These are phyloP conservation scores for Hibiscus tridactylites DNA, from an alignment of 345 rosid genomes.

Conservation along the genomic window DNA sequence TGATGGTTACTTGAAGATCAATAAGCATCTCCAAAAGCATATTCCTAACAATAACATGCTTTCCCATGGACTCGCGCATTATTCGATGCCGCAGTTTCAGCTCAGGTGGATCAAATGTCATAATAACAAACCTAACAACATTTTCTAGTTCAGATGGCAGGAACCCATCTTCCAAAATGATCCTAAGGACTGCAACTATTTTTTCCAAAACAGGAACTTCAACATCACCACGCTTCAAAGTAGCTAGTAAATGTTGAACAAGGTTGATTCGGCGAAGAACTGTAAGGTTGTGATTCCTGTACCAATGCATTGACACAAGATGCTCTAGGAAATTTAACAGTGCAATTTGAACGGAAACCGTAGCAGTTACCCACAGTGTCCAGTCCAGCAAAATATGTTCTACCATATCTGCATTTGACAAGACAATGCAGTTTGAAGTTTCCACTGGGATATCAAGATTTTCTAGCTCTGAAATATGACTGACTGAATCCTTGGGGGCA, in stretches of 20 bases:
- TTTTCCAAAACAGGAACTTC: slow-evolving; percentile 96
- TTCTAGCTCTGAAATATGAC: slow-evolving; percentile 95
- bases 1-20: slow-evolving; percentile 96
- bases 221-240: slow-evolving; percentile 97
- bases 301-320: slow-evolving; percentile 99
- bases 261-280: slow-evolving; percentile 87
- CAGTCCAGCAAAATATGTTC: slow-evolving; percentile 98
- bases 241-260: slow-evolving; percentile 91
- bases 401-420: slow-evolving; percentile 97
- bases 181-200: slow-evolving; percentile 89
- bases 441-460: slow-evolving; percentile 67
- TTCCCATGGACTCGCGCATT: slow-evolving; percentile 86
- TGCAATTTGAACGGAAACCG: slow-evolving; percentile 88
- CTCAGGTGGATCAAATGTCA: slow-evolving; percentile 98
- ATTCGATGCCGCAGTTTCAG: slow-evolving; percentile 58
- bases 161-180: slow-evolving; percentile 98
- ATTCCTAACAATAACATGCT: slow-evolving; percentile 96
- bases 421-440: slow-evolving; percentile 92
- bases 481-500: slow-evolving; percentile 72
- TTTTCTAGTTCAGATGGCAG: slow-evolving; percentile 87
- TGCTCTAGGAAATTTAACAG: slow-evolving; percentile 94
- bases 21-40: slow-evolving; percentile 99
- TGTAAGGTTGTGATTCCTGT: slow-evolving; percentile 95
- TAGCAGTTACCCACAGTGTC: slow-evolving; percentile 95
- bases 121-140: slow-evolving; percentile 90